phyloP scores from a whole-genome alignment of 169 alveolate species.

The Plasmodium gonderi region DNA sequence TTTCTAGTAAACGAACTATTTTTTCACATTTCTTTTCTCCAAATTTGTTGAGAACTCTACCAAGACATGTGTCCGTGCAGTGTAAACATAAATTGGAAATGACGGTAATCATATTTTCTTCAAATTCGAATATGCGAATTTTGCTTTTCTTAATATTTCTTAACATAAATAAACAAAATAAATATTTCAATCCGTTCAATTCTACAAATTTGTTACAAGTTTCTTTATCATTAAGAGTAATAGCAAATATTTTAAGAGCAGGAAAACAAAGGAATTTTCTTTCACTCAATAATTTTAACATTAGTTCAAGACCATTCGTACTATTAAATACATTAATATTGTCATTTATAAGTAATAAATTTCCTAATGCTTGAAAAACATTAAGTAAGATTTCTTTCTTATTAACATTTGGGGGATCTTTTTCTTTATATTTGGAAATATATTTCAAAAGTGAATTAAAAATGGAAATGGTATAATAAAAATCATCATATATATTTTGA shows the following conservation, averaged over 20 bases:
- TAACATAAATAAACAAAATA: slow-evolving; percentile 70
- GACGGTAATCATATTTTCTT: slow-evolving; percentile 56
- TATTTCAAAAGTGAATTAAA: slow-evolving; percentile 55
- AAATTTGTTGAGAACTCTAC: slow-evolving; percentile 71
- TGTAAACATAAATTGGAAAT: slow-evolving; percentile 51
- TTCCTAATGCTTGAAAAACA: slow-evolving; percentile 68
- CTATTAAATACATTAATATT: slow-evolving; percentile 46
- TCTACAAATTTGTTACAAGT: slow-evolving; percentile 57
- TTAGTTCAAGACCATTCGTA: slow-evolving; percentile 52
- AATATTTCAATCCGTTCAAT: slow-evolving; percentile 50
- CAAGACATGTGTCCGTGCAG: slow-evolving; percentile 52
- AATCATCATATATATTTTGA: slow-evolving; percentile 59
- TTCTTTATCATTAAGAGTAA: slow-evolving; percentile 43
- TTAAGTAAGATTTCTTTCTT: slow-evolving; percentile 68
- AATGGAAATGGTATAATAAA: slow-evolving; percentile 64
- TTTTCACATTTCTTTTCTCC: slow-evolving; percentile 75
- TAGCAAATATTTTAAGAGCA: slow-evolving; percentile 55
- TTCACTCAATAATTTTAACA: slow-evolving; percentile 70
- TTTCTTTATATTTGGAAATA: slow-evolving; percentile 59
- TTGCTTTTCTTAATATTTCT: slow-evolving; percentile 39
- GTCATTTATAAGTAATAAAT: slow-evolving; percentile 46
- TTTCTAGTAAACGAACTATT: slow-evolving; percentile 51
- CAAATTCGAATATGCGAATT: slow-evolving; percentile 43
- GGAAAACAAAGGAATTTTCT: slow-evolving; percentile 74
- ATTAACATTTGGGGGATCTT: slow-evolving; percentile 54